Percentiles rank a stretch among this genome's conserved stretches.
Evolutionary conservation across 2,329 filamentous ascomycete genomes (phyloP).

Genomic region (Claviceps pazoutovae): DNA sequence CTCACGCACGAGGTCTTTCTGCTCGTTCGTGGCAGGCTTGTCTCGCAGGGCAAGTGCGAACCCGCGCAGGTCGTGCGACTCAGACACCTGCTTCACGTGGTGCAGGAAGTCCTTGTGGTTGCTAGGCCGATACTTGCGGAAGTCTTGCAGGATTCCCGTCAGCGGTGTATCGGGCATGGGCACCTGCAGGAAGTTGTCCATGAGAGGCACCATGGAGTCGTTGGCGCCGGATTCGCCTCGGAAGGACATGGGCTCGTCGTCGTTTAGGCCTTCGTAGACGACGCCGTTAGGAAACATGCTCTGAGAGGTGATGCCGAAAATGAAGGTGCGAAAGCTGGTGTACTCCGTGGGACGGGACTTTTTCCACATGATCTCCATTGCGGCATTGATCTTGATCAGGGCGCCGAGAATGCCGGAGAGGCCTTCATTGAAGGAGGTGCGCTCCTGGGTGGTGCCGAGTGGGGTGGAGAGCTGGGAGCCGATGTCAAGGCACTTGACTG

Average conservation of each 20-base stretch:
- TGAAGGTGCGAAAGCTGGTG: slow-evolving; percentile 86
- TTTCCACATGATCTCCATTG: slow-evolving; percentile 87
- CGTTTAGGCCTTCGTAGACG: slow-evolving; percentile 71
- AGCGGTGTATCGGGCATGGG: slow-evolving; percentile 81
- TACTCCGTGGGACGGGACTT: slow-evolving; percentile 76
- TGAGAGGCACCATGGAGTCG: slow-evolving; percentile 82
- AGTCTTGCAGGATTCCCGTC: slow-evolving; percentile 77
- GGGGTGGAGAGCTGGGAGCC: slow-evolving; percentile 16
- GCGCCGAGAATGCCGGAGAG: slow-evolving; percentile 47
- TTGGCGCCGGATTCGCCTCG: slow-evolving; percentile 89
- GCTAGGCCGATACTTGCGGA: slow-evolving; percentile 75
- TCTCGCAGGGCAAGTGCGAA: slow-evolving; percentile 35
- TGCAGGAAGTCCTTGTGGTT: slow-evolving; percentile 79
- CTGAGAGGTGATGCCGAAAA: slow-evolving; percentile 88
- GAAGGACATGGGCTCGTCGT: slow-evolving; percentile 59
- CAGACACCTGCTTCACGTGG: slow-evolving; percentile 44
- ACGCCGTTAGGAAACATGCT: slow-evolving; percentile 91
- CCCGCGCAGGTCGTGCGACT: slow-evolving; percentile 38
- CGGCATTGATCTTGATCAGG: slow-evolving; percentile 52
- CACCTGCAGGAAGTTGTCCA: slow-evolving; percentile 77
- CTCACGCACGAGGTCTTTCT: slow-evolving; percentile 34
- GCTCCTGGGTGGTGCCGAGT: slow-evolving; percentile 20
- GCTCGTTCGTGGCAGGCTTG: slow-evolving; percentile 11
- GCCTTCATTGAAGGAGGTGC: slow-evolving; percentile 48
- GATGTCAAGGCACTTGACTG: slow-evolving; percentile 52